Evolutionary conservation across 768 basidiomycete species (phyloP), one percentile per base, ranked within the genome.

Genomic region (Strobilomyces confusus): DNA sequence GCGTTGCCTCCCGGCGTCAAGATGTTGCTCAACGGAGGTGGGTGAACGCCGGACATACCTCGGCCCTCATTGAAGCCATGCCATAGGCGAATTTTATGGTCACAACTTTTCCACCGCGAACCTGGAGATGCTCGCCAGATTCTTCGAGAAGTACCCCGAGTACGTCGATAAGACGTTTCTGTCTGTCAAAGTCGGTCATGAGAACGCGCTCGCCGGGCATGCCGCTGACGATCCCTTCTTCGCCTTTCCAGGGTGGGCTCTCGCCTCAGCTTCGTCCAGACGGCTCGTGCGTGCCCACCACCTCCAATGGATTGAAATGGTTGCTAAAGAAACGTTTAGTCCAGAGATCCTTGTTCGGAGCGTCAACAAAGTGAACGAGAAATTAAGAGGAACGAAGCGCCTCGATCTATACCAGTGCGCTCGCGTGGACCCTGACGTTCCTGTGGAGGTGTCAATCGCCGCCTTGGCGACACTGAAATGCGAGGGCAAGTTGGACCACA

Each of bases 31-130:
- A 82, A 82, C 59, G 77, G 74, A 61, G 77, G 80, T 75, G 57
- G 9, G 69, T 22, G 12, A 4, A 29, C 22, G n/a, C n/a, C n/a
- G n/a, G n/a, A n/a, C n/a, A n/a, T n/a, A n/a, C n/a, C n/a, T n/a
- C n/a, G n/a, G n/a, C n/a, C n/a, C n/a, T n/a, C n/a, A n/a, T n/a
- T n/a, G n/a, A n/a, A n/a, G n/a, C n/a, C n/a, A n/a, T n/a, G n/a
- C n/a, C n/a, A n/a, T 54, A 73, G 83, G 74, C 23, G 78, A 81
- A 49, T 87, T 87, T 66, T 87, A 87, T 54, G 81, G 77, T 0
- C 63, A 68, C 30, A 69, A 76, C 34, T 36, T 61, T 5, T 57
- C 69, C 17, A 66, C 73, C 0, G 72, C 73, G 9, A 82, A 81
- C 61, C 65, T 83, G 17, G 66, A 77, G 56, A 68, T 82, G 44